Evolutionary conservation across 345 rosid genomes (phyloP).

Genomic region (Cardamine resedifolia): DNA sequence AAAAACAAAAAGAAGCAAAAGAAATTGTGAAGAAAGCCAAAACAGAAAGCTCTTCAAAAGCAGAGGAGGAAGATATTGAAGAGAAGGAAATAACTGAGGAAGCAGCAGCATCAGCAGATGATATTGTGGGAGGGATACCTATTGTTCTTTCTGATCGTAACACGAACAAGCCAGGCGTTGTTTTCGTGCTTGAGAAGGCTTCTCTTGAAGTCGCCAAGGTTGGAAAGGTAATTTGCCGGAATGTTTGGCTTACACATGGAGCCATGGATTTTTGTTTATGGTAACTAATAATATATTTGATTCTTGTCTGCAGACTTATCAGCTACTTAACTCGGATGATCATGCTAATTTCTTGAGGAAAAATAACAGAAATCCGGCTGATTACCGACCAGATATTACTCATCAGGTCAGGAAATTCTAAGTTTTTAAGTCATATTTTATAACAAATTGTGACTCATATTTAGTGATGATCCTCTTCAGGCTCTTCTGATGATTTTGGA

Average conservation of each 20-base stretch:
- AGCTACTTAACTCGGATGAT: slow-evolving; percentile 85
- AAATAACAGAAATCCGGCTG: slow-evolving; percentile 72
- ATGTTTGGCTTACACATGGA: background rate
- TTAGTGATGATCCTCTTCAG: slow-evolving; percentile 37
- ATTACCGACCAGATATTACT: slow-evolving; percentile 80
- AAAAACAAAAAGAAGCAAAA: slow-evolving; percentile 19
- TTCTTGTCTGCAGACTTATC: slow-evolving; percentile 58
- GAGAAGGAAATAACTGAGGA: slow-evolving; percentile 39
- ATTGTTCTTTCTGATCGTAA: slow-evolving; percentile 39
- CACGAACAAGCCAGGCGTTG: slow-evolving; percentile 44
- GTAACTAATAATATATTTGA: background rate
- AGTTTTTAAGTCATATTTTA: background rate
- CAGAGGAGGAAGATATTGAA: slow-evolving; percentile 34
- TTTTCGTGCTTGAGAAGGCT: slow-evolving; percentile 83
- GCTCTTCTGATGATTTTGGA: slow-evolving; percentile 78
- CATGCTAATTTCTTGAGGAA: slow-evolving; percentile 75
- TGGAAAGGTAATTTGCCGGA: slow-evolving; percentile 60
- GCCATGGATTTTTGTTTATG: background rate
- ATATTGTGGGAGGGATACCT: slow-evolving; percentile 61
- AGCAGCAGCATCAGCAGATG: slow-evolving; percentile 31
- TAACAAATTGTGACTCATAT: slow-evolving; percentile 5
- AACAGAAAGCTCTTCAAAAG: slow-evolving; percentile 16
- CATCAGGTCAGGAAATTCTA: slow-evolving; percentile 58
- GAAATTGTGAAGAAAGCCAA: slow-evolving; percentile 36
- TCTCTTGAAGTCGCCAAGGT: slow-evolving; percentile 93